Evolutionary conservation across 768 basidiomycete genomes (phyloP), one percentile per base, ranked within the genome.

Genomic region (Boletus edulis): DNA sequence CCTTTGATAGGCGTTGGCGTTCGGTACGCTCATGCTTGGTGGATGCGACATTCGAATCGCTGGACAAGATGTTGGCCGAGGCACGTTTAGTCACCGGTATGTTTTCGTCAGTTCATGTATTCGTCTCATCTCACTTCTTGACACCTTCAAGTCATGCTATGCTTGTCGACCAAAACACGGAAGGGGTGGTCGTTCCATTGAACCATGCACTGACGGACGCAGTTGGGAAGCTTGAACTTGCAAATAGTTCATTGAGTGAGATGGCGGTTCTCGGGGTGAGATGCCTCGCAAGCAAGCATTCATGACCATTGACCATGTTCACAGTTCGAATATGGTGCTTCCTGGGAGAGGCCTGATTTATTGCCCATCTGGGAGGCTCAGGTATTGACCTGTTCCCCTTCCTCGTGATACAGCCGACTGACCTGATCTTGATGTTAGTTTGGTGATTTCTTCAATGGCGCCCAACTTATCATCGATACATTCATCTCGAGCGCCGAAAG

Each of bases 301-400:
- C 10, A 18, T 14, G 29, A 27, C 32, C 41, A 13, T 42, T 62
- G 17, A 66, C 49, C n/a, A 14, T 34, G n/a, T 18, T 7, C 27
- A 8, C 62, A 93, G 82, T 97, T 95, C 57, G 94, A 96, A 65
- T 92, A 91, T 59, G 94, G 94, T 0, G 79, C 89, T 45, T 92
- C 89, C 62, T 94, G 92, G 91, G 91, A 94, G 69, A 75, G 83
- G 22, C 94, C 93, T 0, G 80, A 84, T 58, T 68, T 94, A 20
- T 73, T 95, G 49, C 84, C 90, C 0, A 91, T 96, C 35, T 95
- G 94, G 93, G 94, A 97, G 68, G 92, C 92, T 1, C 94, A 95
- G 77, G 87, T 85, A 57, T 27, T 72, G 20, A 24, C 18, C 11
- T 22, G 1, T 18, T 37, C 24, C 52, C 38, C 2, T 12, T 32